Conservation (phyloP, 2,329 filamentous ascomycete species). For the Alternaria sp. region DNA sequence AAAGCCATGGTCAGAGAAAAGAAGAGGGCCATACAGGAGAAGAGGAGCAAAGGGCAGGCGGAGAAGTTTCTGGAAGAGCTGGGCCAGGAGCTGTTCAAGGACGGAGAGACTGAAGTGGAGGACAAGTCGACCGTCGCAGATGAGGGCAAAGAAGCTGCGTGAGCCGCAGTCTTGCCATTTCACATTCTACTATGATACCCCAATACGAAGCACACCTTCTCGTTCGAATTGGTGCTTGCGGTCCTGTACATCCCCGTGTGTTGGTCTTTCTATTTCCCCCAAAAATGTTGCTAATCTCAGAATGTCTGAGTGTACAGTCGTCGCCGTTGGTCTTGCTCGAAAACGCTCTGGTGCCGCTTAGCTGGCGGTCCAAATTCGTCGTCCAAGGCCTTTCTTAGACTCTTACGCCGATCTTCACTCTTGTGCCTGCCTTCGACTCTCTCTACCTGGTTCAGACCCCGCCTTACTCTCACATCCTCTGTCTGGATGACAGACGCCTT, state of each 20-base stretch:
- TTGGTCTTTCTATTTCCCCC: too few species aligned
- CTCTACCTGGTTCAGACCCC: neutral
- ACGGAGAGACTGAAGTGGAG: neutral
- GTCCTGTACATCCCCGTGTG: too few species aligned
- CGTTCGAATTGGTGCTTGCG: neutral
- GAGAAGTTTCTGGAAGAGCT: conserved; percentile 72
- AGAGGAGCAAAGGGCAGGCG: conserved; percentile 68
- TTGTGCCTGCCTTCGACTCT: neutral
- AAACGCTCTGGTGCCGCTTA: neutral
- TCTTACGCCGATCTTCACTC: neutral
- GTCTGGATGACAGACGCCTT: neutral
- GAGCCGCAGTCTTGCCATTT: neutral
- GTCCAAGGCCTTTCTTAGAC: neutral
- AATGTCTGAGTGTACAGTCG: too few species aligned
- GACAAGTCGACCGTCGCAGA: neutral
- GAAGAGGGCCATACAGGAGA: conserved; percentile 66
- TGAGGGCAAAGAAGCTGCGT: neutral
- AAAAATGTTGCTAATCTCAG: too few species aligned
- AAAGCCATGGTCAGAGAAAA: conserved; percentile 68
- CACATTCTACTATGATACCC: conserved; percentile 11
- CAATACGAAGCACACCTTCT: neutral
- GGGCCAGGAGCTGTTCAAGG: conserved; percentile 36
- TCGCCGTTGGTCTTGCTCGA: too few species aligned
- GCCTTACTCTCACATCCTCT: neutral
- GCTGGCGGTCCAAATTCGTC: neutral